Conservation (phyloP, 352 stramenopile genomes). For the Phytopythium montanum region DNA sequence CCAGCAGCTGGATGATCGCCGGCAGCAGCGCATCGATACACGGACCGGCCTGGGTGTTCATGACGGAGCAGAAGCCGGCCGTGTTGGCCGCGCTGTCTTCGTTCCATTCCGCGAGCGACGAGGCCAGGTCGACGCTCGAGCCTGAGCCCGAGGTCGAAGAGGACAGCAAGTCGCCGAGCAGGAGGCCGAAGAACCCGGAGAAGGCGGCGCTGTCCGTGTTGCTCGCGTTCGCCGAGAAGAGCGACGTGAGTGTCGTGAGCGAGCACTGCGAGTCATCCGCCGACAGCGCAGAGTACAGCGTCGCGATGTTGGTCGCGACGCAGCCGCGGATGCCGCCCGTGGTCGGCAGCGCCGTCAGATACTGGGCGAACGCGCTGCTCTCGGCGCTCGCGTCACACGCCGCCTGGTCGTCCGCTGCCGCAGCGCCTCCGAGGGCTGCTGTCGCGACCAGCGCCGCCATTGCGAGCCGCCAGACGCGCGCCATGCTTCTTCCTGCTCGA, state of each 20-base stretch:
- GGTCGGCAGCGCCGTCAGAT: slow-evolving; percentile 38
- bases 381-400: slow-evolving; percentile 36
- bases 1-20: slow-evolving; percentile 31
- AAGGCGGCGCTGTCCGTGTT: slow-evolving; percentile 32
- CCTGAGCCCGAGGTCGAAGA: slow-evolving; percentile 10
- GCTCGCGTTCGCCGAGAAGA: slow-evolving; percentile 25
- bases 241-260: slow-evolving; percentile 40
- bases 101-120: slow-evolving; percentile 33
- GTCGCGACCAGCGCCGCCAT: slow-evolving; percentile 9
- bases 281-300: slow-evolving; percentile 33
- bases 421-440: slow-evolving; percentile 8
- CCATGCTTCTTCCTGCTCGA: background rate
- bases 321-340: slow-evolving; percentile 44
- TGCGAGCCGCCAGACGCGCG: background rate
- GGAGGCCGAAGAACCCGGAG: slow-evolving; percentile 31
- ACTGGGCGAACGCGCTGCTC: slow-evolving; percentile 38
- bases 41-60: slow-evolving; percentile 45
- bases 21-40: slow-evolving; percentile 45
- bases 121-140: slow-evolving; percentile 18
- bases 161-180: slow-evolving; percentile 28
- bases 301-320: slow-evolving; percentile 43
- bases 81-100: slow-evolving; percentile 30
- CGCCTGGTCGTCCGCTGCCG: slow-evolving; percentile 23
- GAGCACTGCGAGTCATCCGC: slow-evolving; percentile 33
- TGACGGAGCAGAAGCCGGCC: slow-evolving; percentile 47